These are phyloP conservation scores for Amphicarpaea edgeworthii DNA, from an alignment of 306 rosid genomes.

Conservation along the genomic window DNA sequence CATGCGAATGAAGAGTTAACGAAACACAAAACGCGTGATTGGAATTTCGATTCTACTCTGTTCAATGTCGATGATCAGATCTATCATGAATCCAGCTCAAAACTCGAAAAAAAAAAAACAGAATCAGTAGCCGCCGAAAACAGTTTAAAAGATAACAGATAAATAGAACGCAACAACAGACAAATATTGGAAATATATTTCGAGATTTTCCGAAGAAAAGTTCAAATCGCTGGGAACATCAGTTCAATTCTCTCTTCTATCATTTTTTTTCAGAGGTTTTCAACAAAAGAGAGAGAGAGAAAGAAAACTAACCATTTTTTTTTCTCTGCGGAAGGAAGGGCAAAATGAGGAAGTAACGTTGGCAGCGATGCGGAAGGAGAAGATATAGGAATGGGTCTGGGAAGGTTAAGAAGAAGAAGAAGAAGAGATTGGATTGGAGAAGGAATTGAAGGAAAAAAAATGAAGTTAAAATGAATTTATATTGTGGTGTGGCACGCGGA, in stretches of 20 bases:
- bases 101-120: background rate
- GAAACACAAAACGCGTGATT: background rate
- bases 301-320: slow-evolving; percentile 47
- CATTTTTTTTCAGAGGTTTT: background rate
- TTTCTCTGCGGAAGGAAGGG: background rate
- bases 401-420: too few relatives aligned
- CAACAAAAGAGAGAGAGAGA: background rate
- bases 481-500: slow-evolving; percentile 9
- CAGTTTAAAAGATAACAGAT: background rate
- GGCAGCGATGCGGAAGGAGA: slow-evolving; percentile 16
- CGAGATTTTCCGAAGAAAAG: background rate
- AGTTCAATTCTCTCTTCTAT: slow-evolving; percentile 8
- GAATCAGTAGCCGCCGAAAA: slow-evolving; percentile 28
- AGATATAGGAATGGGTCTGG: slow-evolving; percentile 19
- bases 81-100: slow-evolving; percentile 34
- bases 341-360: background rate
- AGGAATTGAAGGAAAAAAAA: background rate
- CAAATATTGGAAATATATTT: background rate
- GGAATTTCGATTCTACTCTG: background rate
- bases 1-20: background rate
- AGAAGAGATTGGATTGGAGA: background rate
- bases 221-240: slow-evolving; percentile 7
- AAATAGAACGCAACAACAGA: background rate
- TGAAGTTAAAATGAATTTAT: slow-evolving; percentile 35
- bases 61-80: slow-evolving; percentile 42